A percentile compares a stretch with the other conserved stretches of the same genome.
Evolutionary conservation across 352 stramenopile species (phyloP).

Genomic region (Pythium phragmitis): DNA sequence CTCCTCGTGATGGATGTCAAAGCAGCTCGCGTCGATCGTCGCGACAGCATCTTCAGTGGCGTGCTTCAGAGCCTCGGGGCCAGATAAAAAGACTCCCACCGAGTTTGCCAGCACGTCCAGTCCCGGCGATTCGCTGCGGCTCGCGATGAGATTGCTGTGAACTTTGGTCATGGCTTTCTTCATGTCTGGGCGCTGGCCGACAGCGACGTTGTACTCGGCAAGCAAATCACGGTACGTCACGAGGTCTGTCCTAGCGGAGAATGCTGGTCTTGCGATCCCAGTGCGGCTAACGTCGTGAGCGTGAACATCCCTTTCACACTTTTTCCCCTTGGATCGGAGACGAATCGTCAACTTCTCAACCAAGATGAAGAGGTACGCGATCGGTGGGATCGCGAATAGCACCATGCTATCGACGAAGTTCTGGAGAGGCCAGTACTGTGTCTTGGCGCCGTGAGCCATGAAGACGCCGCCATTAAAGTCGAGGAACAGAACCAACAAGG

Average conservation of each 20-base stretch:
- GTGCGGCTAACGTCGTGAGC: not conserved
- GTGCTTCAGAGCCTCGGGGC: conserved; percentile 23
- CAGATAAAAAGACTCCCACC: conserved; percentile 28
- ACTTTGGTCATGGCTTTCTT: not conserved
- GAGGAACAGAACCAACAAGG: conserved; percentile 13
- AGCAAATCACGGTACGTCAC: conserved; percentile 22
- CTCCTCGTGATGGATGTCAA: conserved; percentile 25
- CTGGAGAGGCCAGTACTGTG: conserved; percentile 25
- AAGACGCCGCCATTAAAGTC: conserved; percentile 26
- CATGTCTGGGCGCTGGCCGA: conserved; percentile 17
- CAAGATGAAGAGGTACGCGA: conserved; percentile 7
- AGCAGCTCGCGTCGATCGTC: conserved; percentile 16
- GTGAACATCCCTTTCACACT: not conserved
- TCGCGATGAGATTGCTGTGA: conserved; percentile 1
- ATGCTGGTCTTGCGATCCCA: not conserved
- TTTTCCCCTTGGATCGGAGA: not conserved
- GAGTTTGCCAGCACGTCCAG: not conserved
- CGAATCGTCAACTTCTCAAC: conserved; percentile 6
- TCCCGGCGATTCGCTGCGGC: not conserved
- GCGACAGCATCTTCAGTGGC: conserved; percentile 19
- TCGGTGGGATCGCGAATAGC: not conserved
- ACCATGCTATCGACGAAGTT: conserved; percentile 19
- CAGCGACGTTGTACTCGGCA: conserved; percentile 14
- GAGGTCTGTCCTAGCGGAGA: not conserved
- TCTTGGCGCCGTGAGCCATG: not conserved